phyloP scores from a whole-genome alignment of 768 basidiomycete genomes.

The Dioszegia crocea region DNA sequence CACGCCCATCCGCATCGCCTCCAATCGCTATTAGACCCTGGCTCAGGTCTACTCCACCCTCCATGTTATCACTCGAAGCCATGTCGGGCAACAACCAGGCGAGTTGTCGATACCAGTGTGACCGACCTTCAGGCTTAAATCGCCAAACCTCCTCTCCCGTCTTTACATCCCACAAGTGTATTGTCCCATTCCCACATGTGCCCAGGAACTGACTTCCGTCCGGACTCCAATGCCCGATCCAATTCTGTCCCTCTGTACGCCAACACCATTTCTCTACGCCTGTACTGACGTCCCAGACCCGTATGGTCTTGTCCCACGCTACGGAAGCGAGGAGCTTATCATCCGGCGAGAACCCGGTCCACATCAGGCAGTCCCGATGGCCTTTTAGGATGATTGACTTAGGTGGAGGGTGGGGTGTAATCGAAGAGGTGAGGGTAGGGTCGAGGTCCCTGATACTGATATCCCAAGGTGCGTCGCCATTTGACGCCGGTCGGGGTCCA shows the following conservation, averaged over 20 bases:
- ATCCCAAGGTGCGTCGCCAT: neutral
- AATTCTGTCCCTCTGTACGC: neutral
- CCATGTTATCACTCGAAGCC: neutral
- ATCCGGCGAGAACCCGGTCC: constrained; percentile 1
- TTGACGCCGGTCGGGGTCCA: neutral
- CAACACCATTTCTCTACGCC: neutral
- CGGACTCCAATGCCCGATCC: neutral
- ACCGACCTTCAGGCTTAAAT: neutral
- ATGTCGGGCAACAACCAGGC: neutral
- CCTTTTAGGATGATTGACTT: neutral
- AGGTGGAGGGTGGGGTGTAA: neutral
- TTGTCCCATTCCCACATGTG: constrained; percentile 1
- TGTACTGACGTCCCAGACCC: neutral
- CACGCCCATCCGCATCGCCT: neutral
- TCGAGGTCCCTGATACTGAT: neutral
- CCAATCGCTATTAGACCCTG: neutral
- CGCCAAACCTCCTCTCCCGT: constrained; percentile 7
- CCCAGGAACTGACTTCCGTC: neutral
- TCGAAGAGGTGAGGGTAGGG: neutral
- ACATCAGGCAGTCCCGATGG: neutral
- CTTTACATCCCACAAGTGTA: constrained; percentile 1
- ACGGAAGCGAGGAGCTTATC: neutral
- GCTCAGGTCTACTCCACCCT: neutral
- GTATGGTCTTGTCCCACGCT: constrained; percentile 1
- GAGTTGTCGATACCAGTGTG: neutral